These are phyloP conservation scores for Myrica gale DNA, from an alignment of 306 rosid genomes.

Conservation along the genomic window DNA sequence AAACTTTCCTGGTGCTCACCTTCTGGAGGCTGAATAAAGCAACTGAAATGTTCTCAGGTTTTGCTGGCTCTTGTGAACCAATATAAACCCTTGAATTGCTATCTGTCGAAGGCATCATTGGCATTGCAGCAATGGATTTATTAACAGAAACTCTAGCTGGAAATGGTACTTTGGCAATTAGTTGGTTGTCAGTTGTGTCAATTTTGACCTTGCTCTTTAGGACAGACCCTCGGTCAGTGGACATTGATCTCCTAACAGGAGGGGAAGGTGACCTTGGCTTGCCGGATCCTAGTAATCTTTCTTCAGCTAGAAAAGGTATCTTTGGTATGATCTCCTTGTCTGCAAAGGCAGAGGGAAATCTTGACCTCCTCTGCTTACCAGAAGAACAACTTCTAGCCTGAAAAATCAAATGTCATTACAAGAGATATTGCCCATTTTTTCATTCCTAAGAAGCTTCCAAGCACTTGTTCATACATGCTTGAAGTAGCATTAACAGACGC, in stretches of 20 bases:
- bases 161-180: constrained; percentile 48
- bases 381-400: constrained; percentile 92
- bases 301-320: constrained; percentile 59
- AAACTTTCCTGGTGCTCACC: constrained; percentile 51
- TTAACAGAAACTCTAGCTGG: constrained; percentile 60
- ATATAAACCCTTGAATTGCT: constrained; percentile 38
- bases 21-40: constrained; percentile 46
- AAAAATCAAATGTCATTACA: constrained; percentile 15
- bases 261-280: constrained; percentile 81
- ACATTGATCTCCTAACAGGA: constrained; percentile 75
- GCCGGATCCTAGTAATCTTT: constrained; percentile 50
- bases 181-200: constrained; percentile 60
- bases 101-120: constrained; percentile 36
- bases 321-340: constrained; percentile 64
- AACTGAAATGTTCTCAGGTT: constrained; percentile 47
- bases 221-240: constrained; percentile 79
- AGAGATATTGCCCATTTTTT: constrained; percentile 9
- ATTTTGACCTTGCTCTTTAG: constrained; percentile 54
- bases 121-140: constrained; percentile 52
- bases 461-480: constrained; percentile 10
- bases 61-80: constrained; percentile 44
- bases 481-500: not conserved
- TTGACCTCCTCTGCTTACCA: constrained; percentile 79
- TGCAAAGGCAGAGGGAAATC: constrained; percentile 57
- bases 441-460: constrained; percentile 2